Evolutionary conservation across 2,329 filamentous ascomycete genomes (phyloP).

Genomic region (Beauveria brongniartii): DNA sequence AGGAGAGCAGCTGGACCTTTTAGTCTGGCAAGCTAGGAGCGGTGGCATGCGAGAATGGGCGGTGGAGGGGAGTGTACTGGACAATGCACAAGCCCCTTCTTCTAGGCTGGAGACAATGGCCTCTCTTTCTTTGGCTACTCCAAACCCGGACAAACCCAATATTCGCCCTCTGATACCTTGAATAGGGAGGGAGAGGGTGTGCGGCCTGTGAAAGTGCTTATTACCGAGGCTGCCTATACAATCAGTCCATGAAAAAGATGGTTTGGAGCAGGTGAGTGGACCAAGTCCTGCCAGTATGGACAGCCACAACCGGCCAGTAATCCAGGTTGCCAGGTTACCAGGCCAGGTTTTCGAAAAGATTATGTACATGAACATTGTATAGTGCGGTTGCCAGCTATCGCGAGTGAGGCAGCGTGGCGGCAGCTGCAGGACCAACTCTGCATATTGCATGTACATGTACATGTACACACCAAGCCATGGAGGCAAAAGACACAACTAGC

Average conservation of each 20-base stretch:
- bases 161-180: not conserved
- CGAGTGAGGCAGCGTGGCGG: not conserved
- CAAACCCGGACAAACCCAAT: not conserved
- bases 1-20: not conserved
- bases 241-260: not conserved
- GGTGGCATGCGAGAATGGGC: not conserved
- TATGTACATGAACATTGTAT: too few relatives aligned
- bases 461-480: not conserved
- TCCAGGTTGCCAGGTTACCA: not conserved
- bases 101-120: not conserved
- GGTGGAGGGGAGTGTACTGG: not conserved
- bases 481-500: not conserved
- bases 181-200: not conserved
- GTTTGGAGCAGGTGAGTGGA: not conserved
- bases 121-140: not conserved
- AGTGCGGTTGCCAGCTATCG: not conserved
- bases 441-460: not conserved
- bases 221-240: conserved; percentile 8
- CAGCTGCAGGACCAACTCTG: not conserved
- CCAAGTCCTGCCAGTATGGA: not conserved
- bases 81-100: not conserved
- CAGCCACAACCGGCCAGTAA: not conserved
- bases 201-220: conserved; percentile 10
- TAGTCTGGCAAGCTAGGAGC: not conserved
- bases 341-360: not conserved